Evolutionary conservation across 2,329 filamentous ascomycete genomes (phyloP).

Genomic region (Colletotrichum musicola): DNA sequence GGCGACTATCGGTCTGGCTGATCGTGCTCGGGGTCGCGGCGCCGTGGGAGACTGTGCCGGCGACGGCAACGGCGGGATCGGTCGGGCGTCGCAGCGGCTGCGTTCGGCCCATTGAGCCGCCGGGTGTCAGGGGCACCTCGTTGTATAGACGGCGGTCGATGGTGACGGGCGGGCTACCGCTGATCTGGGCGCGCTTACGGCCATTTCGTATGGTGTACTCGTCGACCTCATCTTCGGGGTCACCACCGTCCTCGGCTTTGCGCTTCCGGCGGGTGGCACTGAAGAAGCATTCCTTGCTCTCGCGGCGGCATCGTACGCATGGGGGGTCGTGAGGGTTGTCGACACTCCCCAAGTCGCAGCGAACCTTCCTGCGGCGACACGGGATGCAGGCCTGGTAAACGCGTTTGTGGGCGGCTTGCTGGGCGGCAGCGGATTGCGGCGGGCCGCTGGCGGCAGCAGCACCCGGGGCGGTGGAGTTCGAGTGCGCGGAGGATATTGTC

Average conservation of each 20-base stretch:
- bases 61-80: conserved; percentile 44
- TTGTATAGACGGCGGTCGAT: conserved; percentile 62
- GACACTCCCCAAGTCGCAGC: conserved; percentile 78
- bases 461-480: conserved; percentile 12
- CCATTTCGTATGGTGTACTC: conserved; percentile 81
- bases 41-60: conserved; percentile 28
- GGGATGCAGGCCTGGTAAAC: conserved; percentile 75
- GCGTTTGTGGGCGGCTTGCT: conserved; percentile 61
- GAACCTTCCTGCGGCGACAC: conserved; percentile 71
- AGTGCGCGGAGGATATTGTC: conserved; percentile 38
- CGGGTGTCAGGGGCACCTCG: conserved; percentile 73
- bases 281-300: conserved; percentile 98
- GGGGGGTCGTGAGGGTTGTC: conserved; percentile 95
- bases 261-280: conserved; percentile 94
- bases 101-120: conserved; percentile 73
- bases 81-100: conserved; percentile 76
- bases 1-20: conserved; percentile 44
- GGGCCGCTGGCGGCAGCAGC: conserved; percentile 30
- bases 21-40: conserved; percentile 51
- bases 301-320: conserved; percentile 91
- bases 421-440: conserved; percentile 16
- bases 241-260: conserved; percentile 74
- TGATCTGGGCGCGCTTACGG: conserved; percentile 72
- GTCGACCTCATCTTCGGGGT: conserved; percentile 57
- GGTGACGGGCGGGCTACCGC: conserved; percentile 57